Percentiles rank a stretch among this genome's conserved stretches.
phyloP scores from a whole-genome alignment of 306 rosid genomes.

The Lathyrus sativus region DNA sequence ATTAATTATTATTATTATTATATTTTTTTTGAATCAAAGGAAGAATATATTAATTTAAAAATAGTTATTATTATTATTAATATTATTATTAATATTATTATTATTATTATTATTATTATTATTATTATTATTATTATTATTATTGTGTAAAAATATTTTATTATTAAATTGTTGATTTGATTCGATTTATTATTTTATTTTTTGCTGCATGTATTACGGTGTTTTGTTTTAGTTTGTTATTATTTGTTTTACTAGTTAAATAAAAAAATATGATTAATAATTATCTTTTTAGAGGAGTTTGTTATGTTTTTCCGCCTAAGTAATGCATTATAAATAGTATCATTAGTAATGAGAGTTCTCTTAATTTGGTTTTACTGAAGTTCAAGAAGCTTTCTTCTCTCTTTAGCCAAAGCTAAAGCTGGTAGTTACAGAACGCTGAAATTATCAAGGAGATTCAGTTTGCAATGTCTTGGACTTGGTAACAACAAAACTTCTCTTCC shows the following conservation, averaged over 20 bases:
- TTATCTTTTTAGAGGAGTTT: background rate
- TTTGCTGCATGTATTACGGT: no score
- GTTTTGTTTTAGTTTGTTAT: background rate
- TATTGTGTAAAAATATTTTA: no score
- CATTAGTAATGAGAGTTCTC: constrained; percentile 11
- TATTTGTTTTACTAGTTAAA: background rate
- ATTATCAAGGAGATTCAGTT: constrained; percentile 29
- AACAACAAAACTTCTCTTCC: background rate
- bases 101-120: no score
- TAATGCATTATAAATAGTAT: constrained; percentile 1
- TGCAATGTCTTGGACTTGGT: constrained; percentile 43
- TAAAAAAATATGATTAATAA: background rate
- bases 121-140: no score
- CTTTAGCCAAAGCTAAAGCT: constrained; percentile 29
- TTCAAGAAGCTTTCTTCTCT: constrained; percentile 49
- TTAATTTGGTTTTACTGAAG: constrained; percentile 38
- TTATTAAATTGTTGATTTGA: no score
- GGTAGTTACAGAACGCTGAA: background rate
- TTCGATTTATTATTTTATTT: no score
- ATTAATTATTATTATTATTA: no score
- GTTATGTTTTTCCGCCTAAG: background rate
- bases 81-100: no score
- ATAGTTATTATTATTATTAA: no score
- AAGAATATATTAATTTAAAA: no score
- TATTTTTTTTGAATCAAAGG: no score